phyloP scores from a whole-genome alignment of 768 basidiomycete genomes.

The Kwoniella sp. region DNA sequence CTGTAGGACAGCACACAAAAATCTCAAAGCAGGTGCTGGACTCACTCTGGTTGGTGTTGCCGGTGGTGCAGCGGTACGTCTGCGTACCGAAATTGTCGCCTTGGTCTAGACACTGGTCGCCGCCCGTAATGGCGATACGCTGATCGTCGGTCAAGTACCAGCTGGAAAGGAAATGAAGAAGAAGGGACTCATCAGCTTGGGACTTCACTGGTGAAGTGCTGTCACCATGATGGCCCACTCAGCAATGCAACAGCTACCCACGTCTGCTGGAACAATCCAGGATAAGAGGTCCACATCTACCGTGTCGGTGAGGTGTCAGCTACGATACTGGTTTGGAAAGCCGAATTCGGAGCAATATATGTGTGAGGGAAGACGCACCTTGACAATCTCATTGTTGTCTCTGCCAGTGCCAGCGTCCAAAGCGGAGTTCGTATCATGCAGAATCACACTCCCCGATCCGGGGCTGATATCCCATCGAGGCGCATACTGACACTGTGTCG shows the following conservation, averaged over 20 bases:
- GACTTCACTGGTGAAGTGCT: background rate
- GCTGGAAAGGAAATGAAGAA: too few species aligned
- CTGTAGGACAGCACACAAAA: too few species aligned
- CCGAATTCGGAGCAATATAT: too few species aligned
- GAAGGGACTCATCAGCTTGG: background rate
- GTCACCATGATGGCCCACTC: too few species aligned
- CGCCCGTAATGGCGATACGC: slow-evolving; percentile 52
- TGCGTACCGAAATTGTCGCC: slow-evolving; percentile 36
- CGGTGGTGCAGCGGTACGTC: slow-evolving; percentile 52
- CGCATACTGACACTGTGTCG: slow-evolving; percentile 16
- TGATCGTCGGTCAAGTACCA: slow-evolving; percentile 49
- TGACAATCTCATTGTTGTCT: slow-evolving; percentile 16
- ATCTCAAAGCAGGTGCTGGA: background rate
- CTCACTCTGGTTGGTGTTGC: slow-evolving; percentile 53
- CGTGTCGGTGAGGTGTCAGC: background rate
- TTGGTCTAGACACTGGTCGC: slow-evolving; percentile 50
- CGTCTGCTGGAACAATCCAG: slow-evolving; percentile 23
- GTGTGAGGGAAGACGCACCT: too few species aligned
- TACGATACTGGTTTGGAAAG: background rate
- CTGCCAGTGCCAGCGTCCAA: slow-evolving; percentile 23
- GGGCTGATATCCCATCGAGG: slow-evolving; percentile 26
- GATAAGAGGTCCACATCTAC: slow-evolving; percentile 17
- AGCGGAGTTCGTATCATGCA: slow-evolving; percentile 15
- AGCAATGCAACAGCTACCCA: too few species aligned
- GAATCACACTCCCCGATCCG: slow-evolving; percentile 18